Evolutionary conservation across 2,329 filamentous ascomycete species (phyloP).

Genomic region (Diaporthe eres): DNA sequence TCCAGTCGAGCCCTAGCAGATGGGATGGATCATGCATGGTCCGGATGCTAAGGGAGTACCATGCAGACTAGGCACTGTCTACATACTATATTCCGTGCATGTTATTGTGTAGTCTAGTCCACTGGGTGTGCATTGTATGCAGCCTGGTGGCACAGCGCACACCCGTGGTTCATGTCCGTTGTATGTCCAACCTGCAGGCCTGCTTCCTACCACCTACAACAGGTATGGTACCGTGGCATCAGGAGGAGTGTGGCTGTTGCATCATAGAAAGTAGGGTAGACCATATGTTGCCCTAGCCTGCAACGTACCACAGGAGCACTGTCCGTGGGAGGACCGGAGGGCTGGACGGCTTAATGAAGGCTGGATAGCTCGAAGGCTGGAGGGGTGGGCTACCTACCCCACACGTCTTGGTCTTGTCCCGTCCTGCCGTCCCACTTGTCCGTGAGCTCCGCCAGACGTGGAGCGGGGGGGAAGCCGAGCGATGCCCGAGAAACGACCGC

Average conservation of each 20-base stretch:
- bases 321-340: neutral
- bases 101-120: neutral
- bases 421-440: constrained; percentile 26
- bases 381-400: constrained; percentile 21
- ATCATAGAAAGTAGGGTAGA: neutral
- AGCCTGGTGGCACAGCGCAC: constrained; percentile 9
- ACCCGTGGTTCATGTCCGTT: constrained; percentile 8
- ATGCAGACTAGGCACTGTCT: neutral
- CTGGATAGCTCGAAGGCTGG: neutral
- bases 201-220: neutral
- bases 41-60: neutral
- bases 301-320: neutral
- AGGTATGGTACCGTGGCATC: neutral
- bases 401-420: constrained; percentile 16
- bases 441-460: constrained; percentile 10
- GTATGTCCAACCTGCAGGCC: neutral
- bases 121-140: neutral
- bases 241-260: constrained; percentile 8
- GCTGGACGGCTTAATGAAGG: neutral
- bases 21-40: constrained; percentile 22
- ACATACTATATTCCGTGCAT: constrained; percentile 4
- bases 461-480: constrained; percentile 44
- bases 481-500: constrained; percentile 47
- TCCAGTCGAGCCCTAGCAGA: constrained; percentile 22
- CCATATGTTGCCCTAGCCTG: neutral